Percentiles rank a stretch among this genome's conserved stretches.
phyloP scores from a whole-genome alignment of 2,329 filamentous ascomycete genomes.

The Penicillium sp. region DNA sequence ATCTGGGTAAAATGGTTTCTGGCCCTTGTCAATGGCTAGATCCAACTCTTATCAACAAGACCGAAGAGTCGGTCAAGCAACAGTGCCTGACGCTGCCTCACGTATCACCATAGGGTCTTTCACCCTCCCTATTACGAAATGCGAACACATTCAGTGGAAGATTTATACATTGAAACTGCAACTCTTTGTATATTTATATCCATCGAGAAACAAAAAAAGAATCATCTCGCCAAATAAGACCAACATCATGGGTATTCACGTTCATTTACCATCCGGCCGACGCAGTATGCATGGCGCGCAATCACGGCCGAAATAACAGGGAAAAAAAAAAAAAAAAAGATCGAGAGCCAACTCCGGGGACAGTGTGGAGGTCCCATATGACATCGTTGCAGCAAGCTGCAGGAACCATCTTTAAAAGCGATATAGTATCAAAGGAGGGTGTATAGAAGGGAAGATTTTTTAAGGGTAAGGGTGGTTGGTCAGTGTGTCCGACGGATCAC shows the following conservation, averaged over 20 bases:
- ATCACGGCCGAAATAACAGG: conserved; percentile 16
- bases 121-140: conserved; percentile 4
- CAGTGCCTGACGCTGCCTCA: conserved; percentile 2
- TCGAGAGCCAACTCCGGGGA: conserved; percentile 19
- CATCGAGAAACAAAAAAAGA: conserved; percentile 13
- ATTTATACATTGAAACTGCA: neutral
- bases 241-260: conserved; percentile 34
- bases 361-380: conserved; percentile 12
- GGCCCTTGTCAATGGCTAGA: neutral
- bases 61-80: conserved; percentile 6
- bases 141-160: neutral
- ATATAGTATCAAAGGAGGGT: conserved; percentile 11
- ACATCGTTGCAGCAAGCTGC: conserved; percentile 11
- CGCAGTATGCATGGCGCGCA: conserved; percentile 19
- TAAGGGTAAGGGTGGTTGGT: neutral
- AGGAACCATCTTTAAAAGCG: conserved; percentile 14
- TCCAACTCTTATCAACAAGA: neutral
- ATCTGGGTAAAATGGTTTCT: neutral
- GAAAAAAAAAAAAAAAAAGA: conserved; percentile 9
- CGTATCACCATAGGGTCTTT: neutral
- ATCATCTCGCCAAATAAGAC: conserved; percentile 13
- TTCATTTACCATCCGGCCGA: conserved; percentile 21
- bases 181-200: neutral
- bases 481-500: conserved; percentile 47
- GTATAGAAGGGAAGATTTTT: conserved; percentile 5